These are phyloP conservation scores for Zygnema cylindricum DNA, from an alignment of 139 green algal species.

Conservation along the genomic window DNA sequence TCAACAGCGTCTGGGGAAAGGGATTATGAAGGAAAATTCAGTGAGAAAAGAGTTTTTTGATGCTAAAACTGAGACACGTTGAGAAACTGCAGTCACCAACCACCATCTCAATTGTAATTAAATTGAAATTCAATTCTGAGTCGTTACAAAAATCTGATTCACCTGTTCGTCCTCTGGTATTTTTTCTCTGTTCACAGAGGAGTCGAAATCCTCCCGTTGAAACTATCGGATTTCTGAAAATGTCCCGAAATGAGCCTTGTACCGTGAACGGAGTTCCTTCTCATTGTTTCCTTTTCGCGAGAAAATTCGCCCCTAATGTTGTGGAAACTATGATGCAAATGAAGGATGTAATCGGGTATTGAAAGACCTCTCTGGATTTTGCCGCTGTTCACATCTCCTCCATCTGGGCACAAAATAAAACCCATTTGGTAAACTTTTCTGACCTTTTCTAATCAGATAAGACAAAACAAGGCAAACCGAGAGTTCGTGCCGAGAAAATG, in stretches of 20 bases:
- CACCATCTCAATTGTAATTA: not conserved
- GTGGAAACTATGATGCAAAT: slow-evolving; percentile 6
- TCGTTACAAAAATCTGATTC: too few relatives aligned
- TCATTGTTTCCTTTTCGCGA: slow-evolving; percentile 31
- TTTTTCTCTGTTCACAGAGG: too few relatives aligned
- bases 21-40: not conserved
- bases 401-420: not conserved
- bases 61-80: not conserved
- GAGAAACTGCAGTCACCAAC: not conserved
- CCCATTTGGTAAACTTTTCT: too few relatives aligned
- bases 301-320: slow-evolving; percentile 13
- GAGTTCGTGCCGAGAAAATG: too few relatives aligned
- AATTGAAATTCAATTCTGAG: not conserved
- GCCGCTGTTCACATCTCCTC: too few relatives aligned
- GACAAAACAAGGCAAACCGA: too few relatives aligned
- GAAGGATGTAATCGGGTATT: slow-evolving; percentile 29
- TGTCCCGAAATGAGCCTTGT: slow-evolving; percentile 26
- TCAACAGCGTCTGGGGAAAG: not conserved
- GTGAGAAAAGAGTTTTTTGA: not conserved
- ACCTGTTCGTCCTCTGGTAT: not conserved
- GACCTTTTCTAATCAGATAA: too few relatives aligned
- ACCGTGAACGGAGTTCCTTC: slow-evolving; percentile 14
- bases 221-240: slow-evolving; percentile 24
- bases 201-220: slow-evolving; percentile 26
- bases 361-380: not conserved